phyloP scores from a whole-genome alignment of 176 grass and related monocot genomes.

The Phoenix dactylifera region DNA sequence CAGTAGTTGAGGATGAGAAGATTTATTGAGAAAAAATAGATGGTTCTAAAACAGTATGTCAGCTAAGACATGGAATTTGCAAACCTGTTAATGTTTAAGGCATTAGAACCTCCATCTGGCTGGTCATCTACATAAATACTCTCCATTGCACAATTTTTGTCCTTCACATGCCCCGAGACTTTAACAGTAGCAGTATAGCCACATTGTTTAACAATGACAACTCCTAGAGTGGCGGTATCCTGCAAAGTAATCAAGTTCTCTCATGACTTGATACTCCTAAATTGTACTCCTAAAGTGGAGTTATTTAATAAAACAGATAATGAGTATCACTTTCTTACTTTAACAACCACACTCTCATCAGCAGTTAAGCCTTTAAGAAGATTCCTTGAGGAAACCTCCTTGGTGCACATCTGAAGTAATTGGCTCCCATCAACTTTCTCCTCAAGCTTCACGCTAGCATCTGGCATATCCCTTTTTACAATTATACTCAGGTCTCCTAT shows the following conservation, averaged over 20 bases:
- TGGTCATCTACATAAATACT: slow-evolving; percentile 57
- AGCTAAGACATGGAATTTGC: slow-evolving; percentile 1
- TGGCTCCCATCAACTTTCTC: slow-evolving; percentile 72
- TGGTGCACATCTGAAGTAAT: slow-evolving; percentile 22
- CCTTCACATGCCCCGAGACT: slow-evolving; percentile 36
- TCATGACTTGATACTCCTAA: slow-evolving; percentile 8
- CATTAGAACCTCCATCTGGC: slow-evolving; percentile 82
- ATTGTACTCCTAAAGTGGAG: background rate
- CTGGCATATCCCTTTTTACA: slow-evolving; percentile 51
- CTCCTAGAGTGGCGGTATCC: slow-evolving; percentile 64
- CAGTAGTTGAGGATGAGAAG: too few species aligned
- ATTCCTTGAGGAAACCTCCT: slow-evolving; percentile 72
- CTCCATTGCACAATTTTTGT: slow-evolving; percentile 18
- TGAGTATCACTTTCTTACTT: slow-evolving; percentile 39
- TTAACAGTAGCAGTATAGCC: slow-evolving; percentile 83
- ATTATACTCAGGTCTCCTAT: slow-evolving; percentile 61
- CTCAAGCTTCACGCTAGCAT: slow-evolving; percentile 57
- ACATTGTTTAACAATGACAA: slow-evolving; percentile 93
- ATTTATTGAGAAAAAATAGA: too few species aligned
- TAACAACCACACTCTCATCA: slow-evolving; percentile 65
- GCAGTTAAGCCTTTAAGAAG: slow-evolving; percentile 93
- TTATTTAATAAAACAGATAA: background rate
- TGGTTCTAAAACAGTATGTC: too few species aligned
- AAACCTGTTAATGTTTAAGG: slow-evolving; percentile 95
- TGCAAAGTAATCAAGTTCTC: slow-evolving; percentile 24